Evolutionary conservation across 2,329 filamentous ascomycete genomes (phyloP).

Genomic region (Xylaria sp.): DNA sequence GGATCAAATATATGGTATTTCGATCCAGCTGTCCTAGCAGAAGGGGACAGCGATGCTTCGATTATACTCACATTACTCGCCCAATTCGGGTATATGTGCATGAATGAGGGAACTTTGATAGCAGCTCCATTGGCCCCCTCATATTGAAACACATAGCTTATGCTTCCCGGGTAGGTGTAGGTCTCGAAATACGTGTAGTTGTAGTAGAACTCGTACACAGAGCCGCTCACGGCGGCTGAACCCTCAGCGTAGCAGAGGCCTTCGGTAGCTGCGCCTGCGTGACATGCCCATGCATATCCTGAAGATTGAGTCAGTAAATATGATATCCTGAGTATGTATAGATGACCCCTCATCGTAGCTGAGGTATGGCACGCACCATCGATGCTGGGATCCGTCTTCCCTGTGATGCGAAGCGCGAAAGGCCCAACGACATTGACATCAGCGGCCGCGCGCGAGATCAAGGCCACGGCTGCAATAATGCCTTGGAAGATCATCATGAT

Average conservation of each 20-base stretch:
- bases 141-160: conserved; percentile 31
- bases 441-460: conserved; percentile 7
- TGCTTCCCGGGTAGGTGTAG: conserved; percentile 19
- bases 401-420: conserved; percentile 35
- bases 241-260: conserved; percentile 30
- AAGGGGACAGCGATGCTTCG: background rate
- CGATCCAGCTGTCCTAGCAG: too few species aligned
- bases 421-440: conserved; percentile 31
- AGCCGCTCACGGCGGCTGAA: conserved; percentile 13
- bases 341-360: background rate
- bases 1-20: background rate
- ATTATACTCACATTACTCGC: conserved; percentile 33
- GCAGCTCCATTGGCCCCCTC: background rate
- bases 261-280: conserved; percentile 29
- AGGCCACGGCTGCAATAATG: background rate
- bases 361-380: conserved; percentile 25
- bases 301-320: background rate
- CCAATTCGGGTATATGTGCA: conserved; percentile 29
- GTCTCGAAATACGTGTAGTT: conserved; percentile 30
- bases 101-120: conserved; percentile 28
- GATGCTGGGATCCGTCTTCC: conserved; percentile 23
- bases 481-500: conserved; percentile 21
- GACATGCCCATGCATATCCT: conserved; percentile 35
- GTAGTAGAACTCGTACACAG: conserved; percentile 36
- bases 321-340: background rate